Conservation (phyloP, 1,139 yeast species). For the Lodderomyces metapsilosis region DNA sequence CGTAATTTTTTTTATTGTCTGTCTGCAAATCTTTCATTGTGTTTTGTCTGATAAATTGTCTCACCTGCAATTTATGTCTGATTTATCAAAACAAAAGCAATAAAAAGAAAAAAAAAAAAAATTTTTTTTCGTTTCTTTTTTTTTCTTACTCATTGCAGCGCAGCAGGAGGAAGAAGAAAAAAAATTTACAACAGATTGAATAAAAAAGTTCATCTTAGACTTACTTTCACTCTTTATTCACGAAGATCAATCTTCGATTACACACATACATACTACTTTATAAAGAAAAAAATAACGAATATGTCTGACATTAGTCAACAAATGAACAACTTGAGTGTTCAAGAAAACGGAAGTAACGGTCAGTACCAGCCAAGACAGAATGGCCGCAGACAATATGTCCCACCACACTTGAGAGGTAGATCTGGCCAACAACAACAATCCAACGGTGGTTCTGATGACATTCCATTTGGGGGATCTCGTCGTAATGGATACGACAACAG, state of each 20-base stretch:
- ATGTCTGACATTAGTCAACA: conserved; percentile 46
- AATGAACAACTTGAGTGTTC: conserved; percentile 45
- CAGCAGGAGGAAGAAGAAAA: background rate
- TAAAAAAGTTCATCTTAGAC: no score
- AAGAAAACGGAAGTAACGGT: conserved; percentile 19
- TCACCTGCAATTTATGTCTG: no score
- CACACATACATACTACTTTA: background rate
- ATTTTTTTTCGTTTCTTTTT: background rate
- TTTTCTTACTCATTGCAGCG: background rate
- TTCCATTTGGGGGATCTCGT: conserved; percentile 16
- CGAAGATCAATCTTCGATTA: conserved; percentile 2
- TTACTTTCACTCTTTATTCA: conserved; percentile 2
- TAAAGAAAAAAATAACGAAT: conserved; percentile 8
- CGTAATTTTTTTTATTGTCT: background rate
- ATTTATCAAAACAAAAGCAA: background rate
- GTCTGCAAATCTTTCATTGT: background rate
- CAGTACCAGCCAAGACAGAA: conserved; percentile 10
- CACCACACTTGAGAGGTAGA: conserved; percentile 62
- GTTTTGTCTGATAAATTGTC: background rate
- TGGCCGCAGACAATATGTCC: conserved; percentile 50
- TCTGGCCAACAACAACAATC: conserved; percentile 9
- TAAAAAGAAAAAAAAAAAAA: background rate
- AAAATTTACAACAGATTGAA: background rate
- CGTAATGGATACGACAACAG: conserved; percentile 16
- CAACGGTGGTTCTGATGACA: conserved; percentile 8